Evolutionary conservation across 768 basidiomycete species (phyloP).

Genomic region (Leccinum subgranulosum): DNA sequence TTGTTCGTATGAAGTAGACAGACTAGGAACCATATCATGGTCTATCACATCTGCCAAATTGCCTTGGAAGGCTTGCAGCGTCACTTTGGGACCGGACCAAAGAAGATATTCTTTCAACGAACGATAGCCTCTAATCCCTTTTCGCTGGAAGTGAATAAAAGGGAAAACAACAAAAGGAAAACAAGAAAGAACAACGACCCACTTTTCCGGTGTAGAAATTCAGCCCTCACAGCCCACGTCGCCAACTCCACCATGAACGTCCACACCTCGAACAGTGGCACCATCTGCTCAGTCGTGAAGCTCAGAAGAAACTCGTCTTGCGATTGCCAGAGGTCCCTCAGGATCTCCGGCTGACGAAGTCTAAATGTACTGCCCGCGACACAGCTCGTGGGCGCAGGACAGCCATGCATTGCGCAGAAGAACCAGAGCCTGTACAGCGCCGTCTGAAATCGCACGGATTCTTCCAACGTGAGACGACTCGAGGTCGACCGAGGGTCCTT

Average conservation of each 20-base stretch:
- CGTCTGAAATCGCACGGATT: constrained; percentile 31
- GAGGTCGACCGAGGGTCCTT: constrained; percentile 34
- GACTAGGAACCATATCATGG: not conserved
- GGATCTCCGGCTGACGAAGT: not conserved
- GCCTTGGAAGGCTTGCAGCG: not conserved
- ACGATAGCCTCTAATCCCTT: not conserved
- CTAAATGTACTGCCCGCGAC: constrained; percentile 9
- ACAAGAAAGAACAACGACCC: not conserved
- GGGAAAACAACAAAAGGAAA: not conserved
- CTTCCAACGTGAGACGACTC: constrained; percentile 29
- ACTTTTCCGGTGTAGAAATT: not conserved
- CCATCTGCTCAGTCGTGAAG: not conserved
- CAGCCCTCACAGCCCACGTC: not conserved
- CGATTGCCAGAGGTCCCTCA: not conserved
- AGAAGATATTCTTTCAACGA: not conserved
- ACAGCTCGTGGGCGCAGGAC: constrained; percentile 8
- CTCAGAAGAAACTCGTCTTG: not conserved
- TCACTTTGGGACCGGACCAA: not conserved
- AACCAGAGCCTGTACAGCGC: constrained; percentile 32
- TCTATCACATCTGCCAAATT: not conserved
- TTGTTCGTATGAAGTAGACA: not conserved
- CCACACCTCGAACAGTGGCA: not conserved
- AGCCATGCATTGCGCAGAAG: constrained; percentile 13
- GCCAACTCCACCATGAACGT: not conserved
- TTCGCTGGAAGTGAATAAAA: not conserved